Evolutionary conservation across 441 rosid species (phyloP), one percentile per base, ranked within the genome.

Genomic region (Populus tomentosa): DNA sequence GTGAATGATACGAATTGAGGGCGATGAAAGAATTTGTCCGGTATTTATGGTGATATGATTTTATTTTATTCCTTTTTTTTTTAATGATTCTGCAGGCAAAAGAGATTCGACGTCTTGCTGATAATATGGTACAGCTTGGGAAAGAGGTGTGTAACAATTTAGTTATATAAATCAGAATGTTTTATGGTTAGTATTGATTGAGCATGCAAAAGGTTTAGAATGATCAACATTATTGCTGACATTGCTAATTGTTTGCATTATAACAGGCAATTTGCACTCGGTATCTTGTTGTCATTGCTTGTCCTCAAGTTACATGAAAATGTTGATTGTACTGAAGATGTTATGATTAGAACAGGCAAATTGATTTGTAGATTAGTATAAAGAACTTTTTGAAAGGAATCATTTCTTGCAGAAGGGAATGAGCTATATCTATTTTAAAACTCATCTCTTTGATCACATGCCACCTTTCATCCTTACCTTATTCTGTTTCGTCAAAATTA

Each of bases 41-140:
- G 23, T 56, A 0, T 20, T 56, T 3, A 67, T 18, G 35, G 36
- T 7, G 18, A 28, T 32, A n/a, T 1, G 36, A 1, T 9, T 35
- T 18, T 77, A 2, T 67, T 53, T 24, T 70, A n/a, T 7, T 38
- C 21, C 56, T 63, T 74, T 74, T 84, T 36, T 18, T 56, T 28
- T 28, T 28, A 28, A 56, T 18, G 10, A 7, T 56, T 56, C 7
- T 56, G 23, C 80, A 95, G 99, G 99, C 97, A 10, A 90, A 92
- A 75, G 97, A 95, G 82, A 78, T 93, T 56, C 88, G 97, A 71
- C 81, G 95, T 74, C 89, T 95, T 67, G 98, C 98, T 21, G 98
- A 93, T 78, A 91, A 91, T 74, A 93, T 95, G 99, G 88, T 95
- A 42, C 97, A 92, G 77, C 91, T 95, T 69, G 95, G 99, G 24